Evolutionary conservation across 1,284 basidiomycete species (phyloP).

Genomic region (Veloporphyrellus conicus): DNA sequence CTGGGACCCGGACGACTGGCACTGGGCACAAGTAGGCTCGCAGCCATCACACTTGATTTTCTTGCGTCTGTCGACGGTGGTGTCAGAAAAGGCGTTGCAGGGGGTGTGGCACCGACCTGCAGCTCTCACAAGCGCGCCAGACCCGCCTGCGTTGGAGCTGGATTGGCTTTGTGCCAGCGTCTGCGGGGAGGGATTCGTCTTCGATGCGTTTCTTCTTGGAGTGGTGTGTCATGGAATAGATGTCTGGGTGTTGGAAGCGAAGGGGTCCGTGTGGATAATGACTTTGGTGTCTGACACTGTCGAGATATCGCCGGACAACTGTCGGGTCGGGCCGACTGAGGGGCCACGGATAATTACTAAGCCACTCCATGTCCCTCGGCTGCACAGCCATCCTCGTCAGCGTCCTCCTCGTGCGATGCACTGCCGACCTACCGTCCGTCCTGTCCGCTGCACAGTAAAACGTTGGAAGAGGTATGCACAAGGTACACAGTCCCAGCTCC

Average conservation of each 20-base stretch:
- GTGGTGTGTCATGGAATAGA: conserved; percentile 49
- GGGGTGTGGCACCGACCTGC: conserved; percentile 54
- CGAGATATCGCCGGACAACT: conserved; percentile 34
- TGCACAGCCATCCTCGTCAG: conserved; percentile 29
- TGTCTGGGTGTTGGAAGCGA: conserved; percentile 39
- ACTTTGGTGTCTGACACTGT: conserved; percentile 18
- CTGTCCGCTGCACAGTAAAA: conserved; percentile 5
- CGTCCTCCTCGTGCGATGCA: conserved; percentile 13
- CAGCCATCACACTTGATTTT: conserved; percentile 86
- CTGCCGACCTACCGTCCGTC: conserved; percentile 18
- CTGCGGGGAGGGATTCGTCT: conserved; percentile 47
- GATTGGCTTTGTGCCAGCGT: conserved; percentile 62
- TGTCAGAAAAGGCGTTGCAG: conserved; percentile 19
- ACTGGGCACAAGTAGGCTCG: conserved; percentile 81
- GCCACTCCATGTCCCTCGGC: conserved; percentile 26
- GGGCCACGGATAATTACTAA: conserved; percentile 33
- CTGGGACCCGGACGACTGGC: conserved; percentile 62
- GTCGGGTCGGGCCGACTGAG: conserved; percentile 36
- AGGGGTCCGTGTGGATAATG: conserved; percentile 19
- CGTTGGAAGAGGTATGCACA: conserved; percentile 25
- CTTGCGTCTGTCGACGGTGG: conserved; percentile 57
- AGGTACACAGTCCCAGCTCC: conserved; percentile 5
- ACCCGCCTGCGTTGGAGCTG: conserved; percentile 71
- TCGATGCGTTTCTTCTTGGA: conserved; percentile 70
- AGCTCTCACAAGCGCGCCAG: conserved; percentile 80